phyloP scores from a whole-genome alignment of 192 early-diverging fungal genomes.

The Bifiguratus adelaidae region DNA sequence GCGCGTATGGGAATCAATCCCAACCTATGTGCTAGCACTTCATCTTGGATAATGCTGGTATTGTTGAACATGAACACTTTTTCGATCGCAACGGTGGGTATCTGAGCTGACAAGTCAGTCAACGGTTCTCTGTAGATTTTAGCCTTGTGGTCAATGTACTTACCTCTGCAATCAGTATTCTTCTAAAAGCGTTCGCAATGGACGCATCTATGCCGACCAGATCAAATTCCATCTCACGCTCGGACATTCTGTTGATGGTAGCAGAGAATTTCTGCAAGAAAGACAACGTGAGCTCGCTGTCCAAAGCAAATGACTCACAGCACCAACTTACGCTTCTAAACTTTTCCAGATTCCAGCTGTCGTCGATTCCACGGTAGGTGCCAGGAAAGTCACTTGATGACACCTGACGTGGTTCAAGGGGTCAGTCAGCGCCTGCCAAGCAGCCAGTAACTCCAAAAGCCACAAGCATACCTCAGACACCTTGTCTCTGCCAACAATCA shows the following conservation, averaged over 20 bases:
- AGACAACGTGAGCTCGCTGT: neutral
- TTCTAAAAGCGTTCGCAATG: constrained; percentile 87
- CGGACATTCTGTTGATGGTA: constrained; percentile 53
- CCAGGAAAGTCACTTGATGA: constrained; percentile 73
- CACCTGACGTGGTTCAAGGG: constrained; percentile 29
- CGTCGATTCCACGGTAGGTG: constrained; percentile 51
- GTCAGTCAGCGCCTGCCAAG: neutral
- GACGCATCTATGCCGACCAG: constrained; percentile 87
- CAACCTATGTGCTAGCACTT: constrained; percentile 84
- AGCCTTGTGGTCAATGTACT: neutral
- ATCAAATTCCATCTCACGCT: constrained; percentile 89
- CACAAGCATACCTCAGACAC: constrained; percentile 29
- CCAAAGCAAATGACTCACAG: neutral
- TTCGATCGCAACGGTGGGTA: constrained; percentile 97
- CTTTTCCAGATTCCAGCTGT: constrained; percentile 49
- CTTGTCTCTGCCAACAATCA: constrained; percentile 30
- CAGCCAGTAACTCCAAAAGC: neutral
- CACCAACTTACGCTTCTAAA: constrained; percentile 51
- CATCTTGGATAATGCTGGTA: constrained; percentile 85
- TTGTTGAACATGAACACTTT: constrained; percentile 88
- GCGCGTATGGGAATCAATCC: constrained; percentile 88
- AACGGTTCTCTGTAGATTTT: neutral
- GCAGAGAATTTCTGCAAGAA: constrained; percentile 54
- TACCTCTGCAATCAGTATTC: constrained; percentile 90
- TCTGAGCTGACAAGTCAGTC: constrained; percentile 21